These are phyloP conservation scores for Phaeosphaeriaceae sp. DNA, from an alignment of 2,329 filamentous ascomycete genomes.

Conservation along the genomic window DNA sequence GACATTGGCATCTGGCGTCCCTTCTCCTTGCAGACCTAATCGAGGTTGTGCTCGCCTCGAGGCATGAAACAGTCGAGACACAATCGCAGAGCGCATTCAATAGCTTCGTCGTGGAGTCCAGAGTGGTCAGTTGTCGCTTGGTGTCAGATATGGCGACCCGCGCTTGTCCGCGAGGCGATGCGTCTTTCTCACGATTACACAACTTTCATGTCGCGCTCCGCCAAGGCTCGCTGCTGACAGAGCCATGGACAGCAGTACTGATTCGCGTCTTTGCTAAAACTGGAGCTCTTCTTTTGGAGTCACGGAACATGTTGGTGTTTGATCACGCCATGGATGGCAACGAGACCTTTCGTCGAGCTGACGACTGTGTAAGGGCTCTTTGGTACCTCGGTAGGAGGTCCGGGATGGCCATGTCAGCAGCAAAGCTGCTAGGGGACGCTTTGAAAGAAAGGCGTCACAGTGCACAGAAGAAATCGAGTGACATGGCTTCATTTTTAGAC, in stretches of 20 bases:
- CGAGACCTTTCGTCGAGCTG: slow-evolving; percentile 49
- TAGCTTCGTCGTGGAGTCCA: slow-evolving; percentile 51
- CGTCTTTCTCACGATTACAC: slow-evolving; percentile 40
- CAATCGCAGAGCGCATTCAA: slow-evolving; percentile 33
- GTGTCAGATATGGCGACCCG: slow-evolving; percentile 59
- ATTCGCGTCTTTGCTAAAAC: slow-evolving; percentile 62
- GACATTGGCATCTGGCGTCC: slow-evolving; percentile 65
- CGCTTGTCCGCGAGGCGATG: slow-evolving; percentile 47
- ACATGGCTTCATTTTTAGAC: slow-evolving; percentile 33
- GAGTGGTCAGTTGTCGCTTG: slow-evolving; percentile 54
- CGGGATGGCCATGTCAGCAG: slow-evolving; percentile 56
- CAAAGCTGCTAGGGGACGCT: slow-evolving; percentile 46
- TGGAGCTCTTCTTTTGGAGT: slow-evolving; percentile 50
- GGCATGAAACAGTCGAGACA: slow-evolving; percentile 27
- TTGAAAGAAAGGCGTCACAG: slow-evolving; percentile 37
- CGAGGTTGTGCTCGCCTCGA: slow-evolving; percentile 56
- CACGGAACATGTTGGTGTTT: slow-evolving; percentile 26
- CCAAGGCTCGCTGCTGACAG: slow-evolving; percentile 64
- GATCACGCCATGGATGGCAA: slow-evolving; percentile 15
- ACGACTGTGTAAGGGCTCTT: slow-evolving; percentile 61
- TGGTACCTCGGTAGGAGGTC: slow-evolving; percentile 64
- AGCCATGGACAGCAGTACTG: slow-evolving; percentile 66
- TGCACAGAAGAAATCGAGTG: slow-evolving; percentile 26
- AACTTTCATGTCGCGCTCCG: slow-evolving; percentile 63
- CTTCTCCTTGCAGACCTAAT: slow-evolving; percentile 64